phyloP scores from a whole-genome alignment of 805 yeast genomes.

The Ogataea ganodermae region DNA sequence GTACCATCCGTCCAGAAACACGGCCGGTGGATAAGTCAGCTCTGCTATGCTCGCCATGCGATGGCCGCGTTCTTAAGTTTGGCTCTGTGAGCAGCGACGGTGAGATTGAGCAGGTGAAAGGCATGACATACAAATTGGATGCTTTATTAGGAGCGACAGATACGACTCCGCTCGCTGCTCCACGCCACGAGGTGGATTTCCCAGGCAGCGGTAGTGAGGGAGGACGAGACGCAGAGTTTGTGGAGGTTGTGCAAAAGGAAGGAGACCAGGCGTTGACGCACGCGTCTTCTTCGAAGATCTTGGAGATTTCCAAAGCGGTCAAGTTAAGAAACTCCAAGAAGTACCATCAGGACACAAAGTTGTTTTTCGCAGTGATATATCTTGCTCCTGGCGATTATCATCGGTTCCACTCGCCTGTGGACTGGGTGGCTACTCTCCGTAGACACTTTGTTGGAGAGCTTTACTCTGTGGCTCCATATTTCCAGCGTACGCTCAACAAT shows the following conservation, averaged over 20 bases:
- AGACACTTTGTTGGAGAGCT: constrained; percentile 96
- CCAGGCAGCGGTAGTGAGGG: not conserved
- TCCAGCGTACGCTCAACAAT: constrained; percentile 83
- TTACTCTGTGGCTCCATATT: constrained; percentile 94
- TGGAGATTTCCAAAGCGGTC: constrained; percentile 20
- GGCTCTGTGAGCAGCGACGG: constrained; percentile 75
- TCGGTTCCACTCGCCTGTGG: constrained; percentile 92
- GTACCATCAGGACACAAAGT: constrained; percentile 41
- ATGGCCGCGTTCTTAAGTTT: constrained; percentile 83
- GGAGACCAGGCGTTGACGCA: constrained; percentile 62
- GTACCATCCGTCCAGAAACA: constrained; percentile 73
- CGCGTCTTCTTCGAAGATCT: constrained; percentile 31
- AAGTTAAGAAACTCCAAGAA: constrained; percentile 33
- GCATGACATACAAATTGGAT: constrained; percentile 88
- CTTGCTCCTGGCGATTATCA: constrained; percentile 99
- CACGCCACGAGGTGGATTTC: constrained; percentile 44
- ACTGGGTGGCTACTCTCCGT: constrained; percentile 93
- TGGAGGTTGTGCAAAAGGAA: constrained; percentile 53
- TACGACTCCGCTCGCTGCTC: constrained; percentile 53
- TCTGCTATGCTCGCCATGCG: constrained; percentile 85
- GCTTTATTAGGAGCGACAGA: constrained; percentile 72
- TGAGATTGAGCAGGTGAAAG: constrained; percentile 95
- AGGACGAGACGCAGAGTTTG: constrained; percentile 21
- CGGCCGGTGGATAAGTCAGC: constrained; percentile 72
- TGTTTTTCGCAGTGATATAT: constrained; percentile 89